phyloP scores from a whole-genome alignment of 2,329 filamentous ascomycete genomes.

The Ophiostoma ips region DNA sequence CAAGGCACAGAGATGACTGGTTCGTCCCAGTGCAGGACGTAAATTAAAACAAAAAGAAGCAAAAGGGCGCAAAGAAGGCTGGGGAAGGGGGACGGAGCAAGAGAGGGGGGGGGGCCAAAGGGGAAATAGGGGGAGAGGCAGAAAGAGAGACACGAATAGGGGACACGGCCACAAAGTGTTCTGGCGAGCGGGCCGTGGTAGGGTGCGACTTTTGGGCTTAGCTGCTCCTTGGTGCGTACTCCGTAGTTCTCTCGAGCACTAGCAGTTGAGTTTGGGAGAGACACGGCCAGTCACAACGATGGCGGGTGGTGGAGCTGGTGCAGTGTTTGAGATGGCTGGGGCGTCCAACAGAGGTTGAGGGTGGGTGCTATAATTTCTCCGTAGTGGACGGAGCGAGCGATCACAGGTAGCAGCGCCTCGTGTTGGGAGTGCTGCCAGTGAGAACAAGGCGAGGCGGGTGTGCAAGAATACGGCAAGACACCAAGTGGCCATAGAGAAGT shows the following conservation, averaged over 20 bases:
- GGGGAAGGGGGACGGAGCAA: slow-evolving; percentile 1
- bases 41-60: neutral
- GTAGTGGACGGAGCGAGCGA: neutral
- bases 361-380: neutral
- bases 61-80: slow-evolving; percentile 5
- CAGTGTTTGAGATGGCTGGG: slow-evolving; percentile 7
- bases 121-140: slow-evolving; percentile 6
- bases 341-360: neutral
- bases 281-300: neutral
- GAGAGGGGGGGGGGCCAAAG: slow-evolving; percentile 3
- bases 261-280: neutral
- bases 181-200: neutral
- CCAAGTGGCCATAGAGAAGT: too few species aligned
- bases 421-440: too few species aligned
- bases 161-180: neutral
- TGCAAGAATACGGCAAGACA: neutral
- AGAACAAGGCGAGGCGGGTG: neutral
- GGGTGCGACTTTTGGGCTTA: neutral
- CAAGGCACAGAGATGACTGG: neutral
- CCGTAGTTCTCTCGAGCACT: neutral
- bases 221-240: neutral
- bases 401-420: too few species aligned
- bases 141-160: slow-evolving; percentile 2
- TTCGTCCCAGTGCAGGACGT: neutral
- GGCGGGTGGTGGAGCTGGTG: slow-evolving; percentile 1